Percentiles rank a stretch among this genome's conserved stretches.
These are phyloP conservation scores for Cryptococcus sp. DNA, from an alignment of 1,284 basidiomycete genomes.

Conservation along the genomic window DNA sequence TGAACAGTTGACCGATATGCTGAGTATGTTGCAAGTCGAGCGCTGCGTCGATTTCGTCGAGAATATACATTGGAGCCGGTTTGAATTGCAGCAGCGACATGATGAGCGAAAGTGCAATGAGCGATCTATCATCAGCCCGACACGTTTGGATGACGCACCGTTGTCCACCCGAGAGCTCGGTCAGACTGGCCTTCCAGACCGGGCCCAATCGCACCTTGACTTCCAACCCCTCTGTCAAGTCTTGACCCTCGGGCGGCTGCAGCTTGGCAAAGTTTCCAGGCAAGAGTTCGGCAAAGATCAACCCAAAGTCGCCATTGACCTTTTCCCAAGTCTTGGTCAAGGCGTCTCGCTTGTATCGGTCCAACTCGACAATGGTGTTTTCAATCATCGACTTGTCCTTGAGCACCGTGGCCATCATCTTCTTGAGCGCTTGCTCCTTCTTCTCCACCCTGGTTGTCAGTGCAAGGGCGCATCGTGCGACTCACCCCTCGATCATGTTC, in stretches of 20 bases:
- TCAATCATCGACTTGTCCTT: constrained; percentile 97
- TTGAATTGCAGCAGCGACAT: constrained; percentile 98
- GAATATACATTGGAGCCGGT: constrained; percentile 98
- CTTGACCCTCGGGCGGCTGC: constrained; percentile 86
- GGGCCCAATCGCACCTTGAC: constrained; percentile 91
- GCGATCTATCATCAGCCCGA: constrained; percentile 56
- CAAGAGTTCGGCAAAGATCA: constrained; percentile 90
- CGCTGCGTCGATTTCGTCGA: constrained; percentile 97
- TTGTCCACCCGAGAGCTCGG: constrained; percentile 95
- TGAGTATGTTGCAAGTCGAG: constrained; percentile 94
- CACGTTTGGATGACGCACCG: constrained; percentile 54
- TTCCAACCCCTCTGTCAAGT: constrained; percentile 90
- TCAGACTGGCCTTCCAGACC: constrained; percentile 97
- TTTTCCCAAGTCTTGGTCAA: constrained; percentile 93
- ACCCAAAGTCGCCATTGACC: constrained; percentile 93
- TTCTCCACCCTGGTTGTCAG: constrained; percentile 73
- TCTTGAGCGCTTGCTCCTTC: constrained; percentile 77
- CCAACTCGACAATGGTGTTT: constrained; percentile 86
- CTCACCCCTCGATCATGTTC: constrained; percentile 90
- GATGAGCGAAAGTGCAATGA: constrained; percentile 94
- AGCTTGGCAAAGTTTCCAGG: constrained; percentile 96
- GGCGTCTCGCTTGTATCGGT: constrained; percentile 90
- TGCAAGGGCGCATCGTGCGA: constrained; percentile 3
- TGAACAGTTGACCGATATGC: constrained; percentile 94
- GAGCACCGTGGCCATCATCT: constrained; percentile 82